Percentiles rank a stretch among this genome's conserved stretches.
These are phyloP conservation scores for Lycium ferocissimum DNA, from an alignment of 257 asterid species.

Conservation along the genomic window DNA sequence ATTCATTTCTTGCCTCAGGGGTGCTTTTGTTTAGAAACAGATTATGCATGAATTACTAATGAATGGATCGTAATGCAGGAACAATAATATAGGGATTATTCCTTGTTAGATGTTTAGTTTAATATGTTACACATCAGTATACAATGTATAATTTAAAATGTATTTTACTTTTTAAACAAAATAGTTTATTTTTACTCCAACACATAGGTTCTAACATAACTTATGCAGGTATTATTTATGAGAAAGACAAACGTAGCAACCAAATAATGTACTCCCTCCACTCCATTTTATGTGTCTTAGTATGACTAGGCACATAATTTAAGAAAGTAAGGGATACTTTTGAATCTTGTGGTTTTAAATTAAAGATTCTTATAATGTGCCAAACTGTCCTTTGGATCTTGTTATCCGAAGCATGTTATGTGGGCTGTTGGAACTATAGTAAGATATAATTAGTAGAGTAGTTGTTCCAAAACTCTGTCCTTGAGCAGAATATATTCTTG, in stretches of 20 bases:
- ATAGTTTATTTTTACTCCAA: neutral
- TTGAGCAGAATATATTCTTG: neutral
- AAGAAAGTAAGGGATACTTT: too few species aligned
- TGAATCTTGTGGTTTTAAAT: too few species aligned
- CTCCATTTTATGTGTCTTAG: neutral
- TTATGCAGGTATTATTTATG: neutral
- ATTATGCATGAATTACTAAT: neutral
- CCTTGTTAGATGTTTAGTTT: constrained; percentile 6
- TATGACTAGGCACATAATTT: neutral
- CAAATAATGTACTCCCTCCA: neutral
- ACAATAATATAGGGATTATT: constrained; percentile 8
- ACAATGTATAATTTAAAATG: neutral
- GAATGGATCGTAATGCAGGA: neutral
- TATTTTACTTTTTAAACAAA: neutral
- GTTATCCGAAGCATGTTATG: neutral
- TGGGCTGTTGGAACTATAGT: neutral
- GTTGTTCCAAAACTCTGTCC: neutral
- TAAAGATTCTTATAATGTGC: neutral
- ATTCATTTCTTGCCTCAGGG: neutral
- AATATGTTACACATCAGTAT: neutral
- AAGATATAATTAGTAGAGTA: neutral
- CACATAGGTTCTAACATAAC: neutral
- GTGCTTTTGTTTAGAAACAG: neutral
- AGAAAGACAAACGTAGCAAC: neutral
- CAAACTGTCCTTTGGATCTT: neutral